Evolutionary conservation across 495 filamentous ascomycete genomes (phyloP), one percentile per base, ranked within the genome.

Genomic region (Polyplosphaeria fusca): DNA sequence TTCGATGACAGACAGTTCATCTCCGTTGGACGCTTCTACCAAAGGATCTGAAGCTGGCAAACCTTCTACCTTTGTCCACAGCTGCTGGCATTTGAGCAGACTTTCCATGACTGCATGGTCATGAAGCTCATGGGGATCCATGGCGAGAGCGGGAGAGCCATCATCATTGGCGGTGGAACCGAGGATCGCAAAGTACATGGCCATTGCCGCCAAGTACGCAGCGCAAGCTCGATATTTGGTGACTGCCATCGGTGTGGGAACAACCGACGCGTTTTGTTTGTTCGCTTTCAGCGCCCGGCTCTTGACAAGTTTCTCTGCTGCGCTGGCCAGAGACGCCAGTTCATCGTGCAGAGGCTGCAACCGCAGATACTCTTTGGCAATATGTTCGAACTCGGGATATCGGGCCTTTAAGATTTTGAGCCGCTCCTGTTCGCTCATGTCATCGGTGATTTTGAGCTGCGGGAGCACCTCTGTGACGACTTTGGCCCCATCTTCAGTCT

Each of bases 171-270:
- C 77, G 1, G 85, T 79, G 1, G 89, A 94, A 23, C 89, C 86
- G 24, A 97, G 74, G 37, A 97, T 78, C 51, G 89, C 87, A 69
- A 98, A 96, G 69, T 97, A 98, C 83, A 96, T 89, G 52, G 86
- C 83, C 64, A 97, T 76, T 0, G 88, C 77, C 30, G 86, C 91
- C 16, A 97, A 74, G 68, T 97, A 96, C 41, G 89, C 84, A 25
- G 85, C 85, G 23, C 95, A 70, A 22, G 91, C 82, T 59, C 85
- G 84, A 59, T 83, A 73, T 66, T 93, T 90, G 44, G 88, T 71
- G 4, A 88, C 77, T n/a, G 80, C 77, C 56, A 77, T 68, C 2
- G 77, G 73, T 14, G 52, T 52, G 5, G 59, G 26, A 23, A n/a
- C 5, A 3, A n/a, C 4, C 12, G 11, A 3, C 39, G 27, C 46